Percentiles rank a stretch among this genome's conserved stretches.
Conservation (phyloP, 75 land plant species). For the Selaginella tamariscina region DNA sequence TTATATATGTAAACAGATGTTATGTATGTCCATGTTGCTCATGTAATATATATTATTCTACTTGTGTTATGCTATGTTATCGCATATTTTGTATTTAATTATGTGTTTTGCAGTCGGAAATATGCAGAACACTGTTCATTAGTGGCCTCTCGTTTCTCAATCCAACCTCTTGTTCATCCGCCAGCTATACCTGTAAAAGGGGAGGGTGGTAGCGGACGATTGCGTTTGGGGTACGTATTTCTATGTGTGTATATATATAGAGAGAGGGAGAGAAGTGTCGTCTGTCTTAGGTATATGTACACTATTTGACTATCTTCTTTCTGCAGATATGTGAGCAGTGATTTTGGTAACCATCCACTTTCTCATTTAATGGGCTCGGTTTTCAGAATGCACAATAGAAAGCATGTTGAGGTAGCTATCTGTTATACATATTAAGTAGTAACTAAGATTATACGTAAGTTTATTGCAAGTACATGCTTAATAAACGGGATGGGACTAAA, state of each 20-base stretch:
- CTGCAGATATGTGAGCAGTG: conserved; percentile 94
- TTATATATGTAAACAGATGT: too few species aligned
- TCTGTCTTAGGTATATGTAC: neutral
- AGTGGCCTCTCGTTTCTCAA: conserved; percentile 70
- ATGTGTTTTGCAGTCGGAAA: conserved; percentile 45
- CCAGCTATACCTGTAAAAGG: conserved; percentile 43
- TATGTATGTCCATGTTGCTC: too few species aligned
- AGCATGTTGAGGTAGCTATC: conserved; percentile 67
- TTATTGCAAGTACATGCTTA: too few species aligned
- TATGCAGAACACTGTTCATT: conserved; percentile 89
- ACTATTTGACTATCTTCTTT: neutral
- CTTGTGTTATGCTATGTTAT: too few species aligned
- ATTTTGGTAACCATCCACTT: conserved; percentile 96
- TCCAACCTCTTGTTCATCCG: conserved; percentile 68
- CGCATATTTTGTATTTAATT: neutral
- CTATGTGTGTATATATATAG: neutral
- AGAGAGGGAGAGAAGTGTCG: neutral
- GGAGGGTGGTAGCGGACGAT: conserved; percentile 46
- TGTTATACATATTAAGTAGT: too few species aligned
- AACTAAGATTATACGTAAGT: too few species aligned
- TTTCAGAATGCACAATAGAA: conserved; percentile 88
- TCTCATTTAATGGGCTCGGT: conserved; percentile 99
- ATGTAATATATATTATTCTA: too few species aligned
- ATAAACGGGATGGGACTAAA: too few species aligned
- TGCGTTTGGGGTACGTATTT: conserved; percentile 70